Evolutionary conservation across 495 filamentous ascomycete species (phyloP).

Genomic region (Entonaema liquescens): DNA sequence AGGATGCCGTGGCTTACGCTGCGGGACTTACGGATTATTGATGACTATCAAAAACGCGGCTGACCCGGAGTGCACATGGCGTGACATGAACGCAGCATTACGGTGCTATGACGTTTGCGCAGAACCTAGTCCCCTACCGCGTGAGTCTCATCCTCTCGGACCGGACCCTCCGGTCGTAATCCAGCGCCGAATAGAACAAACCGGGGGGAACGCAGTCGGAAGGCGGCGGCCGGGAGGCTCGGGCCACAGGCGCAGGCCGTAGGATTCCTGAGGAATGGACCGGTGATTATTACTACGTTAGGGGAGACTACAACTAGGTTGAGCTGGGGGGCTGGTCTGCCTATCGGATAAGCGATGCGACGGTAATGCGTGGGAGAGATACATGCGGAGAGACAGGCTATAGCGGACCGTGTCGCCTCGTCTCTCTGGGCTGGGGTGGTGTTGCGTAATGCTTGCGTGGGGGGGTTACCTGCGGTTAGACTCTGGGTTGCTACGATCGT

Average conservation of each 20-base stretch:
- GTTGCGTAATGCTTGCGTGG: conserved; percentile 31
- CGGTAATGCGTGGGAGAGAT: conserved; percentile 1
- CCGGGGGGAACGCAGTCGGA: not conserved
- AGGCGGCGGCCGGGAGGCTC: not conserved
- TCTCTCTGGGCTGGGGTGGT: conserved; percentile 2
- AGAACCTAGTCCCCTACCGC: not conserved
- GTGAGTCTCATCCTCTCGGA: not conserved
- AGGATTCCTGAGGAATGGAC: conserved; percentile 9
- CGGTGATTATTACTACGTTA: conserved; percentile 25
- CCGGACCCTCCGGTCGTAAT: not conserved
- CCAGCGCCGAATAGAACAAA: not conserved
- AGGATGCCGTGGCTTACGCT: conserved; percentile 26
- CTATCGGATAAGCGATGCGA: conserved; percentile 18
- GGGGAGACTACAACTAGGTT: conserved; percentile 7
- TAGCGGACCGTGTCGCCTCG: conserved; percentile 21
- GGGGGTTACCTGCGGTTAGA: conserved; percentile 18
- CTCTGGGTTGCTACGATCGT: conserved; percentile 5
- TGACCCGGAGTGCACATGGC: not conserved
- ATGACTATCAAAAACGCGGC: conserved; percentile 10
- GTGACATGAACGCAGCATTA: not conserved
- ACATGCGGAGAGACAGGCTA: not conserved
- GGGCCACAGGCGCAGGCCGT: not conserved
- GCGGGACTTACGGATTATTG: conserved; percentile 1
- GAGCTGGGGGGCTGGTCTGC: not conserved
- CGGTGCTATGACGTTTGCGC: not conserved